A percentile compares a stretch with the other conserved stretches of the same genome.
Evolutionary conservation across 768 basidiomycete species (phyloP).

Genomic region (Sporobolomyces phaffii): DNA sequence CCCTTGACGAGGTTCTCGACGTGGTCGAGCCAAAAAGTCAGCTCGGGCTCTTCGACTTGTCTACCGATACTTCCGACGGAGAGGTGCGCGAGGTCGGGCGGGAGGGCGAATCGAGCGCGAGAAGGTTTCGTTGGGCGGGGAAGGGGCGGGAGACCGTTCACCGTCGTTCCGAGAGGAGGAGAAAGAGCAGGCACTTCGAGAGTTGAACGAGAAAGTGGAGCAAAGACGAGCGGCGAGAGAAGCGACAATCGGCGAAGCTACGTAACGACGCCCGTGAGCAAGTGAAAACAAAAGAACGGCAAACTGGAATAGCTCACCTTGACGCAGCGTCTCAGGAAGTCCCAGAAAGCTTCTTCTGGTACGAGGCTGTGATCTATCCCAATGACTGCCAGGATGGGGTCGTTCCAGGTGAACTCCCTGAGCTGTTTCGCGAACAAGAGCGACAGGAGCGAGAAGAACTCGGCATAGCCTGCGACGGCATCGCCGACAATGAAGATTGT

Average conservation of each 20-base stretch:
- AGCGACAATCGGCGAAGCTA: conserved; percentile 1
- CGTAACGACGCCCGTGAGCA: too few relatives aligned
- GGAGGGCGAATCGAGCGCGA: neutral
- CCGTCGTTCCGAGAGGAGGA: neutral
- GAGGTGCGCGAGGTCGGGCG: conserved; percentile 5
- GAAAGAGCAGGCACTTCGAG: neutral
- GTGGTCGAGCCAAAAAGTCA: conserved; percentile 2
- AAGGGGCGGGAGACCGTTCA: neutral
- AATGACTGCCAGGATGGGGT: neutral
- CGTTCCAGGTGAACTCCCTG: neutral
- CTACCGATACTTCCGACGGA: neutral
- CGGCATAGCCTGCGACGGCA: neutral
- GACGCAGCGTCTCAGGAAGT: neutral
- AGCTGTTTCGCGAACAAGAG: neutral
- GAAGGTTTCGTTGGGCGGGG: neutral
- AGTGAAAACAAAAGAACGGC: too few relatives aligned
- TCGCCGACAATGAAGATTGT: neutral
- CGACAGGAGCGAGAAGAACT: neutral
- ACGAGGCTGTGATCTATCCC: neutral
- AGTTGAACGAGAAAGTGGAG: neutral
- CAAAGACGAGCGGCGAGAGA: conserved; percentile 7
- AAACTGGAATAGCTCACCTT: too few relatives aligned
- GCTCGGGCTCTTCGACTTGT: neutral
- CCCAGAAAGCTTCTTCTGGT: conserved; percentile 6
- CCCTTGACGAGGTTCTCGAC: neutral